Base-by-base conservation (phyloP, 1,284 basidiomycete species). In the Agroathelia rolfsii region DNA sequence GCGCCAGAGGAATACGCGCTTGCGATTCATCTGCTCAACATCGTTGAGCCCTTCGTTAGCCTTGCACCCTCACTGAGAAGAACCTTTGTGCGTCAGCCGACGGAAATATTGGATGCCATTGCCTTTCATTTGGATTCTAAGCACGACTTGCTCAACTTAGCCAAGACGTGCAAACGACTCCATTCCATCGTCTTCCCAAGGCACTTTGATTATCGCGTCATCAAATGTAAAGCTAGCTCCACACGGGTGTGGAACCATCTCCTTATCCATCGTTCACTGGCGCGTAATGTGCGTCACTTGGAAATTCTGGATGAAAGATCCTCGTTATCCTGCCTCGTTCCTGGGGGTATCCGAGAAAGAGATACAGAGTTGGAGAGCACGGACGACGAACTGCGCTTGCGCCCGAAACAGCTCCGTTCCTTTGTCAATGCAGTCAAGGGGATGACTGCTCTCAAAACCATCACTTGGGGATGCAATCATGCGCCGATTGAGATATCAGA, bases 211-310 rank as follows among this genome's bases (percentile, higher is more conserved):
- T 78, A 78, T 47, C 70, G 76, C 26, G 52, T 66, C 35, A 51
- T 78, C 14, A 56, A 64, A 31, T 69, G 66, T 44, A 73, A 72
- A 46, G 59, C 69, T 17, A 73, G 71, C 44, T 64, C 66, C 9
- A 51, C 76, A 30, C 55, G 62, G 24, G 65, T 77, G 3, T 78
- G 73, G 74, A 70, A 71, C 38, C 74, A 78, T 41, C 55, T 79
- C 18, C 60, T 64, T 23, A 55, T 67, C 28, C 60, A 76, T 38
- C 59, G 64, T 11, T 59, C 62, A 5, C 52, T 79, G 28, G 75
- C 75, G 18, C 54, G 61, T 13, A 76, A 78, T 49, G 70, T 79
- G 17, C 57, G 75, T 20, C 48, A 55, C 18, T 53, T 78, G 11
- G 72, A 76, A 49, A 62, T 78, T 11, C 35, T 79, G 13, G 75